phyloP scores from a whole-genome alignment of 148 eudicot species.

The Cornus controversa region DNA sequence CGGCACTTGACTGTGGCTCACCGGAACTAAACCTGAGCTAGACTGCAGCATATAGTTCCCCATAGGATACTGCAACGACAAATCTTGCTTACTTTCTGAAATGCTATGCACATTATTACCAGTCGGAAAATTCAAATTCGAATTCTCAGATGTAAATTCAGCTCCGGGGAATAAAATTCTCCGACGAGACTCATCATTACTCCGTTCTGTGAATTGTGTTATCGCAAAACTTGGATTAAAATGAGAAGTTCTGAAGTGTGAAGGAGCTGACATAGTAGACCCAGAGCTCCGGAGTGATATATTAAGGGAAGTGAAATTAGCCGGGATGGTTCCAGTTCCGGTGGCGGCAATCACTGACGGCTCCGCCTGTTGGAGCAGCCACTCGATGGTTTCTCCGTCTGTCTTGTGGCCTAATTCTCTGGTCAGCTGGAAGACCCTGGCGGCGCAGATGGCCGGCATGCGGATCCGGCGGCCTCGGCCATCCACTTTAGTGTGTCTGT shows the following conservation, averaged over 20 bases:
- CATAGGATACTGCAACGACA: conserved; percentile 19
- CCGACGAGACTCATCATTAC: neutral
- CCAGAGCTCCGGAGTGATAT: conserved; percentile 44
- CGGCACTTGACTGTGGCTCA: conserved; percentile 32
- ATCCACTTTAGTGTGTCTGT: conserved; percentile 46
- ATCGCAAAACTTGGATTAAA: conserved; percentile 15
- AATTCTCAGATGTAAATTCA: neutral
- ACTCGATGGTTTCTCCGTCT: conserved; percentile 50
- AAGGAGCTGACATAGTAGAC: conserved; percentile 35
- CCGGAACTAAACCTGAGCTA: conserved; percentile 29
- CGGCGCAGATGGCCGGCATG: conserved; percentile 49
- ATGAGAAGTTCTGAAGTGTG: conserved; percentile 28
- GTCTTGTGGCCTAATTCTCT: conserved; percentile 45
- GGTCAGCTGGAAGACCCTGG: conserved; percentile 49
- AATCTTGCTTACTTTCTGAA: conserved; percentile 21
- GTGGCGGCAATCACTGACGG: conserved; percentile 53
- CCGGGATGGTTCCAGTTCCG: conserved; percentile 50
- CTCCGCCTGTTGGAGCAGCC: conserved; percentile 55
- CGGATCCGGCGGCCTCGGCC: conserved; percentile 52
- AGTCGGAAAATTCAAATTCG: neutral
- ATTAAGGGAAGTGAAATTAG: conserved; percentile 40
- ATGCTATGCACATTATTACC: conserved; percentile 3
- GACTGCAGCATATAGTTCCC: conserved; percentile 38
- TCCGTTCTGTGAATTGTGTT: neutral
- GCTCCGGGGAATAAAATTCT: conserved; percentile 5